Conservation (phyloP, 805 yeast genomes). For the Candida caryicola region DNA sequence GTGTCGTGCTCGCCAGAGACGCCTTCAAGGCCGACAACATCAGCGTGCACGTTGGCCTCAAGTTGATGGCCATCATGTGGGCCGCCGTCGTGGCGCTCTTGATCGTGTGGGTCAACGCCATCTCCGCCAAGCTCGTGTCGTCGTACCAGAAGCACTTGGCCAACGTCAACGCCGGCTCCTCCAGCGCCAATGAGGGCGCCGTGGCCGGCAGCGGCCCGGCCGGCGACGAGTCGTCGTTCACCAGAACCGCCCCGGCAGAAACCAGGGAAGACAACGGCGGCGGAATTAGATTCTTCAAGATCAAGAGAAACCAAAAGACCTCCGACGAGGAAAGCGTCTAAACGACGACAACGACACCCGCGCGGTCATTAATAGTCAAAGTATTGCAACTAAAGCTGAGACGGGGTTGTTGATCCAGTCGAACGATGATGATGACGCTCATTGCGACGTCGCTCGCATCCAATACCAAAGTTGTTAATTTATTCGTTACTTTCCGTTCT, state of each 20-base stretch:
- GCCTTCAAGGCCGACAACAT: slow-evolving; percentile 54
- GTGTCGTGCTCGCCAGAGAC: slow-evolving; percentile 67
- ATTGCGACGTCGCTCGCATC: neutral
- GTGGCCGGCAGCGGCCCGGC: slow-evolving; percentile 22
- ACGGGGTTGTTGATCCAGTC: too few relatives aligned
- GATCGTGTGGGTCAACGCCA: slow-evolving; percentile 49
- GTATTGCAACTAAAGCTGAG: too few relatives aligned
- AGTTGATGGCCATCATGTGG: slow-evolving; percentile 66
- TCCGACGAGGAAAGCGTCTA: slow-evolving; percentile 45
- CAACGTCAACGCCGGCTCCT: slow-evolving; percentile 29
- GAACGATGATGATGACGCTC: neutral
- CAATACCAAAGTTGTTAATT: neutral
- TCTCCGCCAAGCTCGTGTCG: slow-evolving; percentile 47
- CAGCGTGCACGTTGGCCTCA: slow-evolving; percentile 51
- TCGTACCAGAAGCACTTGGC: slow-evolving; percentile 52
- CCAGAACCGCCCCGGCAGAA: slow-evolving; percentile 33
- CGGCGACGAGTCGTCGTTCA: slow-evolving; percentile 43
- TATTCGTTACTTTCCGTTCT: slow-evolving; percentile 3
- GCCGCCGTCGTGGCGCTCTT: slow-evolving; percentile 57
- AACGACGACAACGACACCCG: too few relatives aligned
- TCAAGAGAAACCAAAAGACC: slow-evolving; percentile 52
- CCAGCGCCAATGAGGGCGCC: slow-evolving; percentile 16
- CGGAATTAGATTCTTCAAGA: slow-evolving; percentile 76
- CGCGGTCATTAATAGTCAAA: too few relatives aligned
- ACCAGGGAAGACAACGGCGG: slow-evolving; percentile 39